phyloP scores from a whole-genome alignment of 225 moss, liverwort and hornwort species.

The Sphagnum contortum region DNA sequence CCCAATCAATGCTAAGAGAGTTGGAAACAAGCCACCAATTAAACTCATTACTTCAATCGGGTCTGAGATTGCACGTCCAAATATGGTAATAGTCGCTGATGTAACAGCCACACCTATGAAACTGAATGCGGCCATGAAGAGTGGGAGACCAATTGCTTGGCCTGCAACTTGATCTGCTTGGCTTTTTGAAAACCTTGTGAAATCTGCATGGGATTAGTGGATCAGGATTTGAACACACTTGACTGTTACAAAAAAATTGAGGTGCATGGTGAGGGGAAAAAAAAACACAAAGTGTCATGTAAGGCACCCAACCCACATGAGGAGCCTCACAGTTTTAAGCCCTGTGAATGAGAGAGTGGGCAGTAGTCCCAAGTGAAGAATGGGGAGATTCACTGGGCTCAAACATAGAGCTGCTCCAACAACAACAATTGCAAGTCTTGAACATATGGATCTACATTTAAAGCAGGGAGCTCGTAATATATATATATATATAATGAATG shows the following conservation, averaged over 20 bases:
- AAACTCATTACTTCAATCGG: constrained; percentile 62
- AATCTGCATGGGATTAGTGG: constrained; percentile 34
- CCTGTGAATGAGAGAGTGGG: background rate
- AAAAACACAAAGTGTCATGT: background rate
- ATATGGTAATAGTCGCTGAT: constrained; percentile 78
- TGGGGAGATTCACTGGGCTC: background rate
- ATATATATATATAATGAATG: background rate
- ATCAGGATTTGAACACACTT: background rate
- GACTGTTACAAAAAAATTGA: background rate
- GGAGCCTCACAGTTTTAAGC: background rate
- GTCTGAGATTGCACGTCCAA: constrained; percentile 70
- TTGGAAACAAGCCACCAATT: constrained; percentile 68
- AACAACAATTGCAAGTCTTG: too few relatives aligned
- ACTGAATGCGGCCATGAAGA: constrained; percentile 93
- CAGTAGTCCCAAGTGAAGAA: background rate
- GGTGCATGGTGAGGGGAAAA: too few relatives aligned
- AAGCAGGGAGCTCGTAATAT: too few relatives aligned
- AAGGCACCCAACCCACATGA: background rate
- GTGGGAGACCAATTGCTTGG: constrained; percentile 76
- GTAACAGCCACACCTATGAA: constrained; percentile 86
- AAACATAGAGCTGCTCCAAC: background rate
- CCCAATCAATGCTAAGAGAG: constrained; percentile 58
- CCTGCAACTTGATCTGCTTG: constrained; percentile 77
- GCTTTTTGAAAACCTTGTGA: constrained; percentile 73
- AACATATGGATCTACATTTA: too few relatives aligned